A percentile compares a stretch with the other conserved stretches of the same genome.
Evolutionary conservation across 2,329 filamentous ascomycete species (phyloP).

Genomic region (Metarhizium robertsii): DNA sequence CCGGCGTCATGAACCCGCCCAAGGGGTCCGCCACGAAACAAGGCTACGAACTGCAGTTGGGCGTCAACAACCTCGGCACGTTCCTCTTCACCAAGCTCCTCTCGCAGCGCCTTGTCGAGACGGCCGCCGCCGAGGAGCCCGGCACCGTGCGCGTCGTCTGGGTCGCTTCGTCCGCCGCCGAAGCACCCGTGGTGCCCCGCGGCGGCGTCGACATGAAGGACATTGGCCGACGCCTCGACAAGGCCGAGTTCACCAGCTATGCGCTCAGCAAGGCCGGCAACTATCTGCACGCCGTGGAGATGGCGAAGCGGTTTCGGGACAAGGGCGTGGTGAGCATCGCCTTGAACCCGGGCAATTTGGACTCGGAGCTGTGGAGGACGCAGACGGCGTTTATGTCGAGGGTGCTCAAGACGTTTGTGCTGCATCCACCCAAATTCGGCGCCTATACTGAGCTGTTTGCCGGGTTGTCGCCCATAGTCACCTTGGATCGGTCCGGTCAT

Average conservation of each 20-base stretch:
- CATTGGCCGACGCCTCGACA: not conserved
- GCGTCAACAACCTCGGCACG: constrained; percentile 30
- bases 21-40: constrained; percentile 5
- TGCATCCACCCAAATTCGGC: constrained; percentile 24
- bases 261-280: constrained; percentile 21
- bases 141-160: constrained; percentile 22
- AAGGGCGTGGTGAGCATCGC: constrained; percentile 21
- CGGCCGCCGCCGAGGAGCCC: constrained; percentile 19
- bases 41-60: constrained; percentile 29
- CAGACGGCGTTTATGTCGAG: not conserved
- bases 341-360: constrained; percentile 30
- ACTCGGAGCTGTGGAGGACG: constrained; percentile 22
- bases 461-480: constrained; percentile 32
- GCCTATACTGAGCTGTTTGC: constrained; percentile 41
- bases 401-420: not conserved
- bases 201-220: constrained; percentile 12
- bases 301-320: constrained; percentile 15
- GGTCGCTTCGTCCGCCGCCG: constrained; percentile 15
- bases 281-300: constrained; percentile 21
- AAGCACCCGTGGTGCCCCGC: constrained; percentile 8
- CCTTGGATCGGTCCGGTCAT: constrained; percentile 23
- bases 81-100: constrained; percentile 30
- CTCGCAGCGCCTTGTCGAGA: constrained; percentile 22
- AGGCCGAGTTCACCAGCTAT: not conserved
- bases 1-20: constrained; percentile 21